Percentiles rank a stretch among this genome's conserved stretches.
Evolutionary conservation across 1,139 yeast genomes (phyloP).

Genomic region (Blastobotrys apis): DNA sequence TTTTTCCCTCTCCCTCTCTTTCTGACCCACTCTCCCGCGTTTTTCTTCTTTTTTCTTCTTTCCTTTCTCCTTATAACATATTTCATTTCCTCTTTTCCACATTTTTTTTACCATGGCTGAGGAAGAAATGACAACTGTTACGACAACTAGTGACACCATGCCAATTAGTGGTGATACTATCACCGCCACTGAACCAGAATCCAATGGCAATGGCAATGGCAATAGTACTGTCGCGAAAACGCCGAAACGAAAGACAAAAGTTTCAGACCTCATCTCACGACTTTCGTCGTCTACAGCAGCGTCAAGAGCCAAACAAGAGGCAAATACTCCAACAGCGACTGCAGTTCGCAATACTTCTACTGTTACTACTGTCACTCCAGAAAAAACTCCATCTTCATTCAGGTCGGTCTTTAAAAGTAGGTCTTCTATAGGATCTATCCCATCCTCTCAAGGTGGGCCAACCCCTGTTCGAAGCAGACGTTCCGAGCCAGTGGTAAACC

Average conservation of each 20-base stretch:
- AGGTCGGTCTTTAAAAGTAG: slow-evolving; percentile 21
- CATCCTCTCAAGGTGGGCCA: background rate
- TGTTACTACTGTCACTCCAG: background rate
- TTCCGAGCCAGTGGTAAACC: background rate
- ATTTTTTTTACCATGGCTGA: too few relatives aligned
- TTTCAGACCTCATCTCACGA: slow-evolving; percentile 29
- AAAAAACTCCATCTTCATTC: slow-evolving; percentile 4
- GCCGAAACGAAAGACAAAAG: slow-evolving; percentile 23
- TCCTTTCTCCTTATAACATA: background rate
- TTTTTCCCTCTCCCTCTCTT: background rate
- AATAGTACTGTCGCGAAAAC: too few relatives aligned
- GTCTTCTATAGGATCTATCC: slow-evolving; percentile 12
- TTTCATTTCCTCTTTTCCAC: background rate
- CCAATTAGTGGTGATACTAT: too few relatives aligned
- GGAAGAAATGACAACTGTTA: too few relatives aligned
- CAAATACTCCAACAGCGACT: slow-evolving; percentile 2
- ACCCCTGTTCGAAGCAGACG: background rate
- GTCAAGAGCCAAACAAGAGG: slow-evolving; percentile 28
- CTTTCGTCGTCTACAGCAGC: slow-evolving; percentile 30
- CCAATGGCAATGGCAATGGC: background rate
- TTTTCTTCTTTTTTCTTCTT: background rate
- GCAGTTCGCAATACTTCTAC: too few relatives aligned
- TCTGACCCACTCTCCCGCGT: background rate
- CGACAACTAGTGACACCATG: too few relatives aligned
- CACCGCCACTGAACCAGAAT: background rate